Conservation (phyloP, 2,329 filamentous ascomycete species). For the Dothideomycetes sp. region DNA sequence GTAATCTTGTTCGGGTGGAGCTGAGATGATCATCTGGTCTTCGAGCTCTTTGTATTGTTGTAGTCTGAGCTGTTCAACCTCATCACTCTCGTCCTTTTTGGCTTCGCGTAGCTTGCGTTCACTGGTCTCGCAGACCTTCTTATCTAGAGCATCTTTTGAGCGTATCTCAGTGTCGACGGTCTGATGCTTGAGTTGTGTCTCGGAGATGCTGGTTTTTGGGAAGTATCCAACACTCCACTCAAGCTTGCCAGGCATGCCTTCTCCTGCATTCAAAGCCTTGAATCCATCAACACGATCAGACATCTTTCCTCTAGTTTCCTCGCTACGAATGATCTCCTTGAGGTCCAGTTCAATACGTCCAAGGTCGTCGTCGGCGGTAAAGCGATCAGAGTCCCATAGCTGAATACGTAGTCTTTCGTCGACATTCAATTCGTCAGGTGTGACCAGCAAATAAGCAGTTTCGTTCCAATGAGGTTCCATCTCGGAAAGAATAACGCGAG, state of each 20-base stretch:
- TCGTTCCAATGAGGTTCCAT: constrained; percentile 65
- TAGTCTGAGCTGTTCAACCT: constrained; percentile 58
- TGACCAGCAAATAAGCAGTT: constrained; percentile 59
- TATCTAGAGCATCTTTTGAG: constrained; percentile 49
- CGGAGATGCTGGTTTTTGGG: constrained; percentile 54
- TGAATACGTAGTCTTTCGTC: constrained; percentile 60
- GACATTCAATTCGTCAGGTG: constrained; percentile 62
- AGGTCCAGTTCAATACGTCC: constrained; percentile 63
- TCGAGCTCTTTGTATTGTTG: constrained; percentile 52
- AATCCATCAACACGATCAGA: constrained; percentile 57
- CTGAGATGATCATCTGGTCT: constrained; percentile 58
- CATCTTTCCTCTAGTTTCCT: constrained; percentile 53
- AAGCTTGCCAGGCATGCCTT: constrained; percentile 60
- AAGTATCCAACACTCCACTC: constrained; percentile 66
- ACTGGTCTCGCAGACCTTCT: constrained; percentile 45
- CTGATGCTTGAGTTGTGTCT: constrained; percentile 53
- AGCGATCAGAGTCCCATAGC: constrained; percentile 66
- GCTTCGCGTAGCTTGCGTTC: constrained; percentile 59
- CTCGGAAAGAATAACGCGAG: constrained; percentile 54
- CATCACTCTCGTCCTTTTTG: constrained; percentile 45
- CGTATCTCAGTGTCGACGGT: constrained; percentile 50
- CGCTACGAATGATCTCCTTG: constrained; percentile 52
- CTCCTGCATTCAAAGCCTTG: constrained; percentile 53
- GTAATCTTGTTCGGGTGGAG: constrained; percentile 53
- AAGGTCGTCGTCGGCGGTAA: constrained; percentile 64